These are phyloP conservation scores for Sicyos edulis DNA, from an alignment of 306 rosid species.

Conservation along the genomic window DNA sequence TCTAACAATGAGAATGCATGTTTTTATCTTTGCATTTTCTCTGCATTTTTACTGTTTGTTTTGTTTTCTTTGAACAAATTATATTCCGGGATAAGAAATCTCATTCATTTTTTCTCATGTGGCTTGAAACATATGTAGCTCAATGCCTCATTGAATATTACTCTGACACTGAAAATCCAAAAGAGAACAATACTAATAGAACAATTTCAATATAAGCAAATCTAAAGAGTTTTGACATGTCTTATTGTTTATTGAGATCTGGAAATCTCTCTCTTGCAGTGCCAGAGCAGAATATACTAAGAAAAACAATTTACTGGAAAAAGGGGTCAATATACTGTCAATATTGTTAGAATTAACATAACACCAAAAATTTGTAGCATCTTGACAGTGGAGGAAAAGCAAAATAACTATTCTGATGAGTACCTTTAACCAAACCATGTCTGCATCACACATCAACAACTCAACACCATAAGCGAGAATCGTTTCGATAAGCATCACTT, in stretches of 20 bases:
- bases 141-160: not conserved
- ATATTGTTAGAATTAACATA: not conserved
- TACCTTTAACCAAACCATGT: slow-evolving; percentile 99
- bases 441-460: slow-evolving; percentile 96
- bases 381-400: not conserved
- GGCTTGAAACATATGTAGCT: too few relatives aligned
- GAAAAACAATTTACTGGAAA: not conserved
- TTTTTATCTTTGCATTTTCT: too few relatives aligned
- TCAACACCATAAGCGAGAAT: slow-evolving; percentile 76
- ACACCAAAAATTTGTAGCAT: not conserved
- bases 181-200: not conserved
- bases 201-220: not conserved
- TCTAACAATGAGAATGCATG: too few relatives aligned
- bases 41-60: too few relatives aligned
- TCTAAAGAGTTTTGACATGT: not conserved
- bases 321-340: not conserved
- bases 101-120: too few relatives aligned
- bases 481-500: slow-evolving; percentile 77
- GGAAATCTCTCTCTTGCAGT: not conserved
- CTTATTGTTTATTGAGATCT: not conserved
- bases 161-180: not conserved
- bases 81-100: too few relatives aligned
- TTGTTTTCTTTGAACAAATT: too few relatives aligned
- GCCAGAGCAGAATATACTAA: not conserved
- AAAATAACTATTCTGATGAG: slow-evolving; percentile 14